Percentiles rank a stretch among this genome's conserved stretches.
These are phyloP conservation scores for Enteropsectra breve DNA, from an alignment of 371 early-diverging fungal species.

Conservation along the genomic window DNA sequence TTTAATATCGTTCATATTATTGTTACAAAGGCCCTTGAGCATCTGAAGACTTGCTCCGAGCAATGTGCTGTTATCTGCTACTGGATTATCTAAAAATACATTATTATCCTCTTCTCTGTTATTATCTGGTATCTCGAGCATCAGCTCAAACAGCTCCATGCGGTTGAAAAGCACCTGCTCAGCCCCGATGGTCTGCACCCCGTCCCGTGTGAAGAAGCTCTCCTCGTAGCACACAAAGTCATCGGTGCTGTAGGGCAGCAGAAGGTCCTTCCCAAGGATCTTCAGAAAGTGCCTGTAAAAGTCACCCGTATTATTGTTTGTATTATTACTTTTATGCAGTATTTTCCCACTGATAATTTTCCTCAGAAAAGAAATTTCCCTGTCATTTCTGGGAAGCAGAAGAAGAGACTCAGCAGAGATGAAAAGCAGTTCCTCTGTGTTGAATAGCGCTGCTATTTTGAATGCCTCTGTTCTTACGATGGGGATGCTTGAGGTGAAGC, in stretches of 20 bases:
- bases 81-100: not conserved
- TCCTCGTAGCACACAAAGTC: constrained; percentile 48
- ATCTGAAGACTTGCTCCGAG: too few species aligned
- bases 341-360: not conserved
- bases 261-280: constrained; percentile 13
- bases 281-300: constrained; percentile 36
- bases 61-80: not conserved
- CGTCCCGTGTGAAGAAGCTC: constrained; percentile 41
- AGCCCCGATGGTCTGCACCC: constrained; percentile 34
- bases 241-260: constrained; percentile 32
- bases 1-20: not conserved
- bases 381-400: constrained; percentile 39
- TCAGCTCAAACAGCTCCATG: constrained; percentile 24
- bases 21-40: too few species aligned
- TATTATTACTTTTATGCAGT: not conserved
- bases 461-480: constrained; percentile 27
- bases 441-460: constrained; percentile 9
- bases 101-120: not conserved
- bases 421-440: constrained; percentile 29
- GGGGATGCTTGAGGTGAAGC: constrained; percentile 37
- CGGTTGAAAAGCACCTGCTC: constrained; percentile 35
- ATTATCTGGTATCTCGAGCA: constrained; percentile 6
- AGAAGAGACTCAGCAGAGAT: constrained; percentile 36
- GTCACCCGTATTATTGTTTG: not conserved
- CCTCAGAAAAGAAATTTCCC: constrained; percentile 28